phyloP scores from a whole-genome alignment of 495 filamentous ascomycete species.

The Daldinia concentrica region DNA sequence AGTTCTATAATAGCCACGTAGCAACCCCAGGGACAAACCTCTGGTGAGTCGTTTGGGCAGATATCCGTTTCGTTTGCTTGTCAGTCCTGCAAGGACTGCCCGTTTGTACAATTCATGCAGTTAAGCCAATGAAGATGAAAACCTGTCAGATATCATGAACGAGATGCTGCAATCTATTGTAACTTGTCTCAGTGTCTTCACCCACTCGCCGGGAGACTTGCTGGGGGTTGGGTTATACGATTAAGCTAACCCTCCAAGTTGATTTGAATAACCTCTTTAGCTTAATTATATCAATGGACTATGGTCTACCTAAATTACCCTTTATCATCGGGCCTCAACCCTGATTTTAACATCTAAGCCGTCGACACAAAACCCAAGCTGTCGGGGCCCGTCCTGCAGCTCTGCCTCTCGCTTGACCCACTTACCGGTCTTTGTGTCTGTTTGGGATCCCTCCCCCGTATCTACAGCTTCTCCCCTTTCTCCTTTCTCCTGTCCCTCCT shows the following conservation, averaged over 20 bases:
- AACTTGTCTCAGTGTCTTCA: not conserved
- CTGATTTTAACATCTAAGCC: constrained; percentile 72
- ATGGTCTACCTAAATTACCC: not conserved
- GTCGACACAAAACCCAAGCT: constrained; percentile 85
- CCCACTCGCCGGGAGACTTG: not conserved
- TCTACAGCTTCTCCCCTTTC: constrained; percentile 24
- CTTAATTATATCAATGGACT: not conserved
- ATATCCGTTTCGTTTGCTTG: constrained; percentile 22
- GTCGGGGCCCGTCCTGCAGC: constrained; percentile 79
- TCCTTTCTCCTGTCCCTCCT: constrained; percentile 53
- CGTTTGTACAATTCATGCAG: constrained; percentile 18
- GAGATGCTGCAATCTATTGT: constrained; percentile 1
- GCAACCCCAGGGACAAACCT: not conserved
- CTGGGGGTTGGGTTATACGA: not conserved
- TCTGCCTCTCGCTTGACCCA: constrained; percentile 81
- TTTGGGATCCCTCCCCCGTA: constrained; percentile 25
- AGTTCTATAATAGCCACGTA: not conserved
- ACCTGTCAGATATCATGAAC: constrained; percentile 2
- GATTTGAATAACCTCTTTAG: not conserved
- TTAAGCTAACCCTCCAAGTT: not conserved
- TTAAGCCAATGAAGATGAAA: not conserved
- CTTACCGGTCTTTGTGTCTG: constrained; percentile 50
- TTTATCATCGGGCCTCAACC: constrained; percentile 60
- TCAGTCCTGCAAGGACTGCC: not conserved
- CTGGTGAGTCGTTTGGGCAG: constrained; percentile 14